phyloP scores from a whole-genome alignment of 2,329 filamentous ascomycete species.

The Penicillium sp. region DNA sequence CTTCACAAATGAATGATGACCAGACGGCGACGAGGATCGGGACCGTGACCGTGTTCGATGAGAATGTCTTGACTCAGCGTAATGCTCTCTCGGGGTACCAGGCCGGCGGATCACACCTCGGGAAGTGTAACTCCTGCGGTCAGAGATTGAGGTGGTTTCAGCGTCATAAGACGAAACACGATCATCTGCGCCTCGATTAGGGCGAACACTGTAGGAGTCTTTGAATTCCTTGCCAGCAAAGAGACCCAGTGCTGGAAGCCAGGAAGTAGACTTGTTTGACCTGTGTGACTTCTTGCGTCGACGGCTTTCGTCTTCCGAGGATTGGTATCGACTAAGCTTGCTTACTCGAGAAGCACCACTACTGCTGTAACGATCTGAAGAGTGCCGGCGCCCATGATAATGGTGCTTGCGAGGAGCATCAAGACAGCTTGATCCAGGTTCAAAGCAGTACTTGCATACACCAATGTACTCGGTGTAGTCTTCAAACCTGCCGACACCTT shows the following conservation, averaged over 20 bases:
- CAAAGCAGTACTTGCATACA: constrained; percentile 66
- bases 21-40: constrained; percentile 35
- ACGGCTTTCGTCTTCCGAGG: constrained; percentile 52
- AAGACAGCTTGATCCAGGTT: constrained; percentile 55
- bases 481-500: constrained; percentile 66
- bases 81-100: constrained; percentile 35
- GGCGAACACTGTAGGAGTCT: constrained; percentile 61
- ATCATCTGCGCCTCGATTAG: constrained; percentile 45
- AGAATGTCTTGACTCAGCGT: constrained; percentile 29
- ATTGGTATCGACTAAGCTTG: constrained; percentile 60
- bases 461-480: constrained; percentile 68
- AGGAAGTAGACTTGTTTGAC: constrained; percentile 46
- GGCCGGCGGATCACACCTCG: constrained; percentile 39
- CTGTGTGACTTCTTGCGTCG: constrained; percentile 39
- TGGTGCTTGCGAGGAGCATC: constrained; percentile 64
- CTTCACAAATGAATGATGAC: constrained; percentile 29
- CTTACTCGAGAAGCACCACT: constrained; percentile 49
- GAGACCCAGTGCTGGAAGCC: constrained; percentile 56
- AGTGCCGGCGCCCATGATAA: constrained; percentile 48
- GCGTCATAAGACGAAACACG: constrained; percentile 28
- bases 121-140: constrained; percentile 46
- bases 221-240: constrained; percentile 58
- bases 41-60: constrained; percentile 46
- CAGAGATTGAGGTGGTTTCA: constrained; percentile 28
- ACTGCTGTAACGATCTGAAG: constrained; percentile 46